phyloP scores from a whole-genome alignment of 2,329 filamentous ascomycete species.

The Colletotrichum coccodes region DNA sequence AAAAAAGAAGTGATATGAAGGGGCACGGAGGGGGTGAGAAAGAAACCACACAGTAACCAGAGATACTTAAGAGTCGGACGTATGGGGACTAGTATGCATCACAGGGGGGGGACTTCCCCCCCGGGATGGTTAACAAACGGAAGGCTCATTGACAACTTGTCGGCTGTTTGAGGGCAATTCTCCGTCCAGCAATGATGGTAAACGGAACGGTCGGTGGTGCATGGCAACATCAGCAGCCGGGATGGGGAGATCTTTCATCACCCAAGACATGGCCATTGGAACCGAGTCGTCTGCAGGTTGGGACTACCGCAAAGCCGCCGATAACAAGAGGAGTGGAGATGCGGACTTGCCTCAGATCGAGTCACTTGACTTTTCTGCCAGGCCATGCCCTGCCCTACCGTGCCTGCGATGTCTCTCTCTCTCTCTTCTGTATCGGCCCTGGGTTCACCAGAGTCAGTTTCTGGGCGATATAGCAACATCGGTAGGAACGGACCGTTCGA shows the following conservation, averaged over 20 bases:
- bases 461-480: constrained; percentile 48
- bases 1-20: constrained; percentile 7
- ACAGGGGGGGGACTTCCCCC: constrained; percentile 17
- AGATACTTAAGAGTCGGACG: constrained; percentile 4
- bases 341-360: constrained; percentile 33
- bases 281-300: constrained; percentile 31
- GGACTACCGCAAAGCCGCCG: constrained; percentile 39
- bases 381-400: not conserved
- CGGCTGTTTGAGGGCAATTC: constrained; percentile 13
- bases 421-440: constrained; percentile 31
- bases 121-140: constrained; percentile 26
- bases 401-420: not conserved
- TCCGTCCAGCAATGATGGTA: constrained; percentile 25
- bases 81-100: constrained; percentile 13
- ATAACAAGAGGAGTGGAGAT: constrained; percentile 38
- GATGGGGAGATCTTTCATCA: constrained; percentile 18
- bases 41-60: not conserved
- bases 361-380: constrained; percentile 42
- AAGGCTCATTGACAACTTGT: constrained; percentile 11
- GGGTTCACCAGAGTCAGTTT: constrained; percentile 38
- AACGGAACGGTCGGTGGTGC: constrained; percentile 30
- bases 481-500: constrained; percentile 54
- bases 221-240: constrained; percentile 11
- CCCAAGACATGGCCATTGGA: not conserved
- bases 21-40: constrained; percentile 7